Evolutionary conservation across 2,329 filamentous ascomycete species (phyloP).

Genomic region (Clarireedia sp.): DNA sequence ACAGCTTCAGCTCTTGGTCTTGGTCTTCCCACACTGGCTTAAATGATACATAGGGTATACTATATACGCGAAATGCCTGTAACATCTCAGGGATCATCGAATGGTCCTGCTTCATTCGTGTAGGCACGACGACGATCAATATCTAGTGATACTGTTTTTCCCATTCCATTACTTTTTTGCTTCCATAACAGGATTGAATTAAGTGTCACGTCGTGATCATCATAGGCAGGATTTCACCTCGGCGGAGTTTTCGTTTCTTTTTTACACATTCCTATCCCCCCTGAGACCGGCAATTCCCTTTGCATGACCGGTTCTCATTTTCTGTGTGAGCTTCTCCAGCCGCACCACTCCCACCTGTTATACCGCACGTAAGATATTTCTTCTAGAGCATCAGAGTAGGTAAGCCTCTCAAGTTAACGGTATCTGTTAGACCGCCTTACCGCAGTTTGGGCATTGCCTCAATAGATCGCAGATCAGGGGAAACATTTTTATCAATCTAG

Average conservation of each 20-base stretch:
- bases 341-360: not conserved
- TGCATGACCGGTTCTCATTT: not conserved
- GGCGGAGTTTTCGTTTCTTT: not conserved
- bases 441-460: not conserved
- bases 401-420: not conserved
- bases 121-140: not conserved
- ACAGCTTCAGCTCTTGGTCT: not conserved
- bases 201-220: not conserved
- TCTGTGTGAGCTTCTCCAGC: not conserved
- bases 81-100: not conserved
- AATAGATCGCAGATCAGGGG: not conserved
- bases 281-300: not conserved
- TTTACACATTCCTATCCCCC: not conserved
- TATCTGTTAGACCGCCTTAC: not conserved
- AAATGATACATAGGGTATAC: not conserved
- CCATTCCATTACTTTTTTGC: not conserved
- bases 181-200: not conserved
- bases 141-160: not conserved
- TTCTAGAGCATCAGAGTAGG: not conserved
- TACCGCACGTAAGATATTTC: not conserved
- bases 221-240: not conserved
- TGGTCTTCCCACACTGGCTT: not conserved
- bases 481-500: not conserved
- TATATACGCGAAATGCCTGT: not conserved
- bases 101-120: not conserved